These are phyloP conservation scores for Bjerkandera adusta DNA, from an alignment of 1,284 basidiomycete species.

Conservation along the genomic window DNA sequence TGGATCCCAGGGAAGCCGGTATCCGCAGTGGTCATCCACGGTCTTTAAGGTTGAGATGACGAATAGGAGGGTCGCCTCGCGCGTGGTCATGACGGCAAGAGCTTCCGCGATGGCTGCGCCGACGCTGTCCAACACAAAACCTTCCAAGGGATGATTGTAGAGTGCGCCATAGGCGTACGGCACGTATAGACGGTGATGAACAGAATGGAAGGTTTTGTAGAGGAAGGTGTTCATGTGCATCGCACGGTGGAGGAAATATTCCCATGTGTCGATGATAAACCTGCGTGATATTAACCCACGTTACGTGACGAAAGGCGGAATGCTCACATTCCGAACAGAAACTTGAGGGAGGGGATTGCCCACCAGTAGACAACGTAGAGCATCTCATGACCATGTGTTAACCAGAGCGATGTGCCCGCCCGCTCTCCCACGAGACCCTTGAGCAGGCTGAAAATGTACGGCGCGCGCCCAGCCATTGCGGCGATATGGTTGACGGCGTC, in stretches of 20 bases:
- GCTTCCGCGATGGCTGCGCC: slow-evolving; percentile 82
- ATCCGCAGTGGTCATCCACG: slow-evolving; percentile 97
- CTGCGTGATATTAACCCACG: slow-evolving; percentile 44
- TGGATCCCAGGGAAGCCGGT: slow-evolving; percentile 86
- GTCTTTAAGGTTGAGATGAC: slow-evolving; percentile 88
- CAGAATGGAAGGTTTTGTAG: slow-evolving; percentile 91
- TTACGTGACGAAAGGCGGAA: too few relatives aligned
- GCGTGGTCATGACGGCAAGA: slow-evolving; percentile 68
- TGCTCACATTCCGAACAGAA: slow-evolving; percentile 84
- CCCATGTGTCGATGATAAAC: slow-evolving; percentile 97
- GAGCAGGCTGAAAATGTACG: slow-evolving; percentile 42
- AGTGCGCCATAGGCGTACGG: slow-evolving; percentile 97
- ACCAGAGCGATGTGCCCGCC: slow-evolving; percentile 29
- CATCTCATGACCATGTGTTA: slow-evolving; percentile 46
- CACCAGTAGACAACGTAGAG: slow-evolving; percentile 92
- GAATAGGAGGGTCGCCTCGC: slow-evolving; percentile 89
- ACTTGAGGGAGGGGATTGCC: slow-evolving; percentile 78
- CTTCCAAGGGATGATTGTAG: slow-evolving; percentile 98
- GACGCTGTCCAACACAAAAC: slow-evolving; percentile 81
- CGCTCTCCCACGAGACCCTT: slow-evolving; percentile 38
- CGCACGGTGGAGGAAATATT: slow-evolving; percentile 92
- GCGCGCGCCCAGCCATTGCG: slow-evolving; percentile 41
- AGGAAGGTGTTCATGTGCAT: slow-evolving; percentile 93
- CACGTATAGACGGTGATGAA: slow-evolving; percentile 95
- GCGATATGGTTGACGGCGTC: slow-evolving; percentile 50